Percentiles rank a stretch among this genome's conserved stretches.
Evolutionary conservation across 1,139 yeast species (phyloP).

Genomic region (Diutina rugosa): DNA sequence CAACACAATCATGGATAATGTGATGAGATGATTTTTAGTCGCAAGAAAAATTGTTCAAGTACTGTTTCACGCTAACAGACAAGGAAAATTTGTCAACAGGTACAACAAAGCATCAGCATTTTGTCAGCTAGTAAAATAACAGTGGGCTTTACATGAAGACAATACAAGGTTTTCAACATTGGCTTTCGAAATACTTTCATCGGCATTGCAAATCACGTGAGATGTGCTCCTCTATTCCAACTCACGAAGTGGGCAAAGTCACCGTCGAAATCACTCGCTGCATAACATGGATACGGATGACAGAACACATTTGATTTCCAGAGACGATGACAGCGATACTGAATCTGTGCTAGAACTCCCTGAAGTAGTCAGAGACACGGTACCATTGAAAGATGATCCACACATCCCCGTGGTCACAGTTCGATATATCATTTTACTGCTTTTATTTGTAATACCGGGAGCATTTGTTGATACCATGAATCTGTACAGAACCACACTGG

Average conservation of each 20-base stretch:
- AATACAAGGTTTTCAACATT: too few relatives aligned
- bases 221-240: background rate
- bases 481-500: constrained; percentile 32
- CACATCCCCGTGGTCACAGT: constrained; percentile 25
- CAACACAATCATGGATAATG: constrained; percentile 12
- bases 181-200: too few relatives aligned
- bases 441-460: constrained; percentile 30
- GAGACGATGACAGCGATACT: background rate
- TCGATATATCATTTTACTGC: constrained; percentile 23
- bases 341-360: constrained; percentile 6
- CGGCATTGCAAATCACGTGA: background rate
- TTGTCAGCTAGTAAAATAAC: too few relatives aligned
- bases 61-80: background rate
- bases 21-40: background rate
- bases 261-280: background rate
- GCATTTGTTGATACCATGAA: constrained; percentile 37
- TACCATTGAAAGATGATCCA: constrained; percentile 22
- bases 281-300: background rate
- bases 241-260: too few relatives aligned
- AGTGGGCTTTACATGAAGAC: too few relatives aligned
- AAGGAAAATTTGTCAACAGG: too few relatives aligned
- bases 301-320: background rate
- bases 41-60: background rate
- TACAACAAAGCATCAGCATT: too few relatives aligned
- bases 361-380: constrained; percentile 8